Evolutionary conservation across 2,329 filamentous ascomycete species (phyloP).

Genomic region (Fusarium anguioides): DNA sequence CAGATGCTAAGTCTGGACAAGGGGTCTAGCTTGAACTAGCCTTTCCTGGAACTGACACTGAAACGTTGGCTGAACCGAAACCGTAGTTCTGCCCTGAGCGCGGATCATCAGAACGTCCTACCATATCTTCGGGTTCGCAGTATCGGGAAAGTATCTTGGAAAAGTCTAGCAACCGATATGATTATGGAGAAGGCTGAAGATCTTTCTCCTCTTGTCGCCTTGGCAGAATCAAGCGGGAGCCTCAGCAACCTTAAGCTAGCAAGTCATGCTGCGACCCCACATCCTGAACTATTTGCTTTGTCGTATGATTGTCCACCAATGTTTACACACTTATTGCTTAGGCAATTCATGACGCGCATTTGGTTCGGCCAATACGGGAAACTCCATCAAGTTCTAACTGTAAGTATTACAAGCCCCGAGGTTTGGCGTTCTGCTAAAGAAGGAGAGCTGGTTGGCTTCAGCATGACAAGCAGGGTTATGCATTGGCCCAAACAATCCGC

Average conservation of each 20-base stretch:
- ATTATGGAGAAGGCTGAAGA: slow-evolving; percentile 12
- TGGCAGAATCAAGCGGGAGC: not conserved
- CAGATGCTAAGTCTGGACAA: slow-evolving; percentile 5
- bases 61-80: slow-evolving; percentile 39
- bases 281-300: slow-evolving; percentile 9
- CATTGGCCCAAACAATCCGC: not conserved
- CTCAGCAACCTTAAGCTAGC: too few species aligned
- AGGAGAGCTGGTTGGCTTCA: slow-evolving; percentile 1
- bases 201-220: slow-evolving; percentile 11
- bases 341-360: not conserved
- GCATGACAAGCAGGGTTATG: not conserved
- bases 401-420: slow-evolving; percentile 9
- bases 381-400: slow-evolving; percentile 4
- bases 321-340: slow-evolving; percentile 6
- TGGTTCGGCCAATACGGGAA: not conserved
- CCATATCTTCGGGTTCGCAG: slow-evolving; percentile 37
- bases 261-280: not conserved
- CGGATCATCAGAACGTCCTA: slow-evolving; percentile 22
- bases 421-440: slow-evolving; percentile 9
- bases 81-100: slow-evolving; percentile 1
- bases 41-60: slow-evolving; percentile 40
- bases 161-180: slow-evolving; percentile 14
- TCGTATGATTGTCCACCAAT: slow-evolving; percentile 22
- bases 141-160: slow-evolving; percentile 20
- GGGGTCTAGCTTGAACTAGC: slow-evolving; percentile 25